Evolutionary conservation across 768 basidiomycete species (phyloP).

Genomic region (Dioszegia hungarica): DNA sequence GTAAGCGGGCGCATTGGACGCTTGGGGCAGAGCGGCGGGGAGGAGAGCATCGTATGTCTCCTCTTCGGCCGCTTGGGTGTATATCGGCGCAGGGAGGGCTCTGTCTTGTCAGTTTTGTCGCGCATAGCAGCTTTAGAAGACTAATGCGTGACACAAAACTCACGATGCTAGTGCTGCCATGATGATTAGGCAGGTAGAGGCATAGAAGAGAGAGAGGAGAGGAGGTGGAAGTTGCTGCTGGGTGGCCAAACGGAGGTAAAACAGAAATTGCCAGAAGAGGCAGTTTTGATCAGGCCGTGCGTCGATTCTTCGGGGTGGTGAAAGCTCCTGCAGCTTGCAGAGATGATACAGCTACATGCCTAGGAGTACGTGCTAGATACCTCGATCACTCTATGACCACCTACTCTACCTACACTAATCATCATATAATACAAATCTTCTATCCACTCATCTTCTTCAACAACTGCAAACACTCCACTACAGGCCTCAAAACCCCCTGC

Average conservation of each 20-base stretch:
- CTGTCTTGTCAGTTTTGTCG: slow-evolving; percentile 16
- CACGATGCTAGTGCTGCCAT: slow-evolving; percentile 75
- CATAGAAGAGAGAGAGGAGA: not conserved
- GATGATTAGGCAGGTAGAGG: not conserved
- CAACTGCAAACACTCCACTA: slow-evolving; percentile 30
- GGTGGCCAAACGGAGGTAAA: not conserved
- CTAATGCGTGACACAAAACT: too few species aligned
- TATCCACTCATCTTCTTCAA: slow-evolving; percentile 20
- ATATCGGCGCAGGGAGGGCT: slow-evolving; percentile 45
- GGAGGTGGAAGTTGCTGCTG: not conserved
- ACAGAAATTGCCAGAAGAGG: not conserved
- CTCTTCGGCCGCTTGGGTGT: slow-evolving; percentile 26
- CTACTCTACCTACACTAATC: too few species aligned
- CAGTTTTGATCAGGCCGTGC: not conserved
- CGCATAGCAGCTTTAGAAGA: too few species aligned
- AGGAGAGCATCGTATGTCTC: slow-evolving; percentile 44
- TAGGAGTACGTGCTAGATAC: not conserved
- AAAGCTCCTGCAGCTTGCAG: too few species aligned
- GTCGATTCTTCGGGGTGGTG: not conserved
- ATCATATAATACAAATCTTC: too few species aligned
- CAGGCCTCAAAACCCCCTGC: slow-evolving; percentile 26
- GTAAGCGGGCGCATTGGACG: slow-evolving; percentile 66
- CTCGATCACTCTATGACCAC: too few species aligned
- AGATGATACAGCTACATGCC: not conserved
- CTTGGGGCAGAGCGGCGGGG: slow-evolving; percentile 53